Evolutionary conservation across 2,329 filamentous ascomycete species (phyloP).

Genomic region (Aspergillus pseudoglaucus): DNA sequence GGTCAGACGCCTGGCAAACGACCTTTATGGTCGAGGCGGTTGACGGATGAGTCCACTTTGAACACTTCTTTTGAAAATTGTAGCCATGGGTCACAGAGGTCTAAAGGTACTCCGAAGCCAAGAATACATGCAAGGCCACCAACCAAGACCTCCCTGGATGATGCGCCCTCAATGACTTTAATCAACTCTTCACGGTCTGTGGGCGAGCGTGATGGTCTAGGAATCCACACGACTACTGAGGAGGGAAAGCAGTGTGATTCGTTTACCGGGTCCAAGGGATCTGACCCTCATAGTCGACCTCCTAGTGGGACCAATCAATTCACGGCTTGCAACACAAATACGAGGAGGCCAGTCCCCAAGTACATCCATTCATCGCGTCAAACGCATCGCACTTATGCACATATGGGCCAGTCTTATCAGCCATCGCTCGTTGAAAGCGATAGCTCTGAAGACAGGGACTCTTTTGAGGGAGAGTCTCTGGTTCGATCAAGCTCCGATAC

Average conservation of each 20-base stretch:
- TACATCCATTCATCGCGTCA: slow-evolving; percentile 53
- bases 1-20: slow-evolving; percentile 7
- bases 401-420: slow-evolving; percentile 45
- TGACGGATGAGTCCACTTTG: slow-evolving; percentile 4
- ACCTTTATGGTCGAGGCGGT: slow-evolving; percentile 4
- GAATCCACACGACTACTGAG: slow-evolving; percentile 41
- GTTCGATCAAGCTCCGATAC: slow-evolving; percentile 18
- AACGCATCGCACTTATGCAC: slow-evolving; percentile 49
- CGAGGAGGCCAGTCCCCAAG: slow-evolving; percentile 44
- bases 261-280: slow-evolving; percentile 26
- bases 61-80: slow-evolving; percentile 11
- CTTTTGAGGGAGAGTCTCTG: slow-evolving; percentile 39
- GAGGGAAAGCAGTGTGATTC: slow-evolving; percentile 34
- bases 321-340: slow-evolving; percentile 40
- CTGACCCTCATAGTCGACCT: slow-evolving; percentile 45
- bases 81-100: slow-evolving; percentile 14
- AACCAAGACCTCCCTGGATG: slow-evolving; percentile 45
- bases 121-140: slow-evolving; percentile 50
- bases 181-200: slow-evolving; percentile 52
- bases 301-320: slow-evolving; percentile 51
- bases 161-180: slow-evolving; percentile 37
- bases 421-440: slow-evolving; percentile 43
- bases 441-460: slow-evolving; percentile 37
- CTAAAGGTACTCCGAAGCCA: slow-evolving; percentile 15
- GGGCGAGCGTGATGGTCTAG: slow-evolving; percentile 52